Base-by-base conservation (phyloP, 2,329 filamentous ascomycete species). In the Sarocladium strictum region DNA sequence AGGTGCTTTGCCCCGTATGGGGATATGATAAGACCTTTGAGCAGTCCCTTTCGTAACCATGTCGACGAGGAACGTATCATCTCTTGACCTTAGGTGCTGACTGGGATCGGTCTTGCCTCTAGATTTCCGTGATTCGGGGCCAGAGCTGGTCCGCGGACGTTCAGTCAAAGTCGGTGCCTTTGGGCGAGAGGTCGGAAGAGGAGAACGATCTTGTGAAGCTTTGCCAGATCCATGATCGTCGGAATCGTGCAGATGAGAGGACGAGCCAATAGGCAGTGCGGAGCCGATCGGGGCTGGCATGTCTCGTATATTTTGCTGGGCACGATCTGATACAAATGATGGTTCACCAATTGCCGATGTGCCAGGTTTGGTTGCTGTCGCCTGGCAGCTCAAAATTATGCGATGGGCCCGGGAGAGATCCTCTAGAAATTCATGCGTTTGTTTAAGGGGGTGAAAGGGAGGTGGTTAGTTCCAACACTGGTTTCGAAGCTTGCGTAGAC, bases 1-100 rank as follows among this genome's bases (percentile, higher is more conserved):
- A 21, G 73, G 70, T 27, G 70, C 62, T 58, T 72, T 70, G 53
- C 68, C 69, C 57, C 70, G 70, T 57, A 72, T 68, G 24, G 73
- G 69, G 29, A 69, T 65, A 58, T 74, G 73, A 53, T 73, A 72
- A 26, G 71, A 65, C 53, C 63, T 68, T 53, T 72, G 69, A 47
- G 64, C 70, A 50, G 62, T 62, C 55, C 60, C 68, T 47, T 61
- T 61, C 33, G 63, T 62, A 11, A 58, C 57, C 55, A 62, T 63
- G 32, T 63, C 53, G 54, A 63, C 62, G 45, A 67, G 65, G 29
- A 66, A 67, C 51, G 72, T 63, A 55, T 75, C 72, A 61, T 75
- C 72, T 59, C 66, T 75, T 21, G 76, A 79, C 41, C 75, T 51
- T 14, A 51, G 17, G n/a, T 35, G 26, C 4, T 51, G 10, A 23